A percentile compares a stretch with the other conserved stretches of the same genome.
Evolutionary conservation across 179 eudicot genomes (phyloP).

Genomic region (Sideroxylon spinosum): DNA sequence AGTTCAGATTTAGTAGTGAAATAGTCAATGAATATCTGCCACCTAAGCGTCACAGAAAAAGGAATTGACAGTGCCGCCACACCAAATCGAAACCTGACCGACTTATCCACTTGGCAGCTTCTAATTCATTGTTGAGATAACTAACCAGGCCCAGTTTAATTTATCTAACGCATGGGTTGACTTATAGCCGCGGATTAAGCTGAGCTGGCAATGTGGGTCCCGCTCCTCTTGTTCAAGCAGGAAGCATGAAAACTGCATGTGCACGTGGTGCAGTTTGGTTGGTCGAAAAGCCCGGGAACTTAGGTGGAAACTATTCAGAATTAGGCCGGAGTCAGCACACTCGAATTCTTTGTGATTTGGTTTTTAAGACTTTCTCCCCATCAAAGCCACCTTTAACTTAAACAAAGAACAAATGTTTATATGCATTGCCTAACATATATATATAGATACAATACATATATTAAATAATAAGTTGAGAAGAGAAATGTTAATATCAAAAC

Average conservation of each 20-base stretch:
- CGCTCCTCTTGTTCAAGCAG: constrained; percentile 44
- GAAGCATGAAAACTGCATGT: constrained; percentile 22
- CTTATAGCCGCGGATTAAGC: constrained; percentile 18
- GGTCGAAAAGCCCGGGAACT: constrained; percentile 22
- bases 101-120: constrained; percentile 21
- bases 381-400: background rate
- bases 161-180: constrained; percentile 28
- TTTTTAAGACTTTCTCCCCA: constrained; percentile 14
- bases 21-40: constrained; percentile 34
- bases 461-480: too few species aligned
- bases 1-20: constrained; percentile 2
- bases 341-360: constrained; percentile 13
- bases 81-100: constrained; percentile 22
- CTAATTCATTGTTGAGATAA: constrained; percentile 4
- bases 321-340: constrained; percentile 31
- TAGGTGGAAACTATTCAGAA: constrained; percentile 15
- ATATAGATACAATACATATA: too few species aligned
- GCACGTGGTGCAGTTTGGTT: constrained; percentile 24
- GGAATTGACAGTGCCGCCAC: constrained; percentile 20
- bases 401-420: background rate
- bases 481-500: too few species aligned
- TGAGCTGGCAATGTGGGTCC: constrained; percentile 24
- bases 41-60: constrained; percentile 14
- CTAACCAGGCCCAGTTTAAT: constrained; percentile 7
- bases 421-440: constrained; percentile 12